Evolutionary conservation across 495 filamentous ascomycete genomes (phyloP), one percentile per base, ranked within the genome.

Genomic region (Aspergillus nidulans): DNA sequence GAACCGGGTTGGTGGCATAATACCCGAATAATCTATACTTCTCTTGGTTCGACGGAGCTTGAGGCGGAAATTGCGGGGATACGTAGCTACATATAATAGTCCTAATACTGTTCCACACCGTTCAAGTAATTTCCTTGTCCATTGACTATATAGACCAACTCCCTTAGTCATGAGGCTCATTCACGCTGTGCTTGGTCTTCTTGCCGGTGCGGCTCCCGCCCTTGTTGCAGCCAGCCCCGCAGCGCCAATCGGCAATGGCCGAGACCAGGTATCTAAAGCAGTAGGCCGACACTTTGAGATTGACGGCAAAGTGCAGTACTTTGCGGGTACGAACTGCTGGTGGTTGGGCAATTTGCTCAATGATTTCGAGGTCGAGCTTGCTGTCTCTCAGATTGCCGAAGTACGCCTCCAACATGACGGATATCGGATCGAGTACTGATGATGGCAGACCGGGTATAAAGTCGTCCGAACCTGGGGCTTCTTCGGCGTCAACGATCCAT

Each of bases 381-480:
- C 74, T 9, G 69, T 83, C 26, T 53, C 51, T 3, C 40, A 53
- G 41, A 53, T 53, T 3, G 51, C 51, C 7, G 41, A 53, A 36
- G 51, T 53, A 38, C 15, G 40, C 16, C 15, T n/a, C 23, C 28
- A 21, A 3, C 21, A n/a, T n/a, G n/a, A n/a, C n/a, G n/a, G 15
- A 21, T 36, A 3, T 52, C 5, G 4, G 8, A n/a, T n/a, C n/a
- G n/a, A n/a, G n/a, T n/a, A n/a, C n/a, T n/a, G n/a, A n/a, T n/a
- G n/a, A n/a, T n/a, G 12, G 52, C 60, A 71, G 26, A 74, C 83
- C 13, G 83, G 83, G 0, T 75, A 87, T 49, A 85, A 85, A 59
- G 82, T 88, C 58, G 69, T 87, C 34, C 81, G 86, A 8, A 73
- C 85, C 51, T 89, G 87, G 86, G 85, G 84, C 0, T 89, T 90